Percentiles rank a stretch among this genome's conserved stretches.
Evolutionary conservation across 1,139 yeast species (phyloP).

Genomic region (Saccharomyces hybrid): DNA sequence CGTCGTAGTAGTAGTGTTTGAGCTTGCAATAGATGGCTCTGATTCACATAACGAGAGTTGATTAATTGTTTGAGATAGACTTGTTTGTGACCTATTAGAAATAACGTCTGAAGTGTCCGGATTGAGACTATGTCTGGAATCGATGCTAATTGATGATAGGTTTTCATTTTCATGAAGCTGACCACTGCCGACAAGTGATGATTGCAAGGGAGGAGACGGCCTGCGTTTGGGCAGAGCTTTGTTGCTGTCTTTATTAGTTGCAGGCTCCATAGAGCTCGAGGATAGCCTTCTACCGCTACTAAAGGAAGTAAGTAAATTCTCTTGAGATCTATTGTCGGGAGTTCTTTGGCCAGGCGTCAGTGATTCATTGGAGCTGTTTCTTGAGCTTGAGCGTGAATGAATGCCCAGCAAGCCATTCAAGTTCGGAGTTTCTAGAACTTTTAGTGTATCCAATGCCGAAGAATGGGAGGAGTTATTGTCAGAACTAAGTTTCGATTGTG

Average conservation of each 20-base stretch:
- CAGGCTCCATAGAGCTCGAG: not conserved
- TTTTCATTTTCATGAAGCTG: not conserved
- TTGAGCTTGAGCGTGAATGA: not conserved
- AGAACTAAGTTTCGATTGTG: not conserved
- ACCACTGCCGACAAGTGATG: not conserved
- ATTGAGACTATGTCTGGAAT: not conserved
- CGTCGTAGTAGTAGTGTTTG: not conserved
- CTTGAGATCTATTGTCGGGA: not conserved
- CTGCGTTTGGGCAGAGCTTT: not conserved
- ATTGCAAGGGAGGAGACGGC: not conserved
- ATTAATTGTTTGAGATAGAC: not conserved
- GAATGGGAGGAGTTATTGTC: not conserved
- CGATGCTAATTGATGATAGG: not conserved
- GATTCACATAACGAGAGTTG: not conserved
- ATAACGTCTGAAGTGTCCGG: not conserved
- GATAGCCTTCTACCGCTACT: not conserved
- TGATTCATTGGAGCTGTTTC: not conserved
- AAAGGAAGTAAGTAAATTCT: not conserved
- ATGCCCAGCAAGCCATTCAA: not conserved
- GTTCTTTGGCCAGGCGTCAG: not conserved
- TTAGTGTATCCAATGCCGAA: not conserved
- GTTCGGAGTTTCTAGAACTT: not conserved
- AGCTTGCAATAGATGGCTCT: not conserved
- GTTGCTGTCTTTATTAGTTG: not conserved
- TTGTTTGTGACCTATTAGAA: not conserved